These are phyloP conservation scores for Elongisporangium senticosum DNA, from an alignment of 352 stramenopile genomes.

Conservation along the genomic window DNA sequence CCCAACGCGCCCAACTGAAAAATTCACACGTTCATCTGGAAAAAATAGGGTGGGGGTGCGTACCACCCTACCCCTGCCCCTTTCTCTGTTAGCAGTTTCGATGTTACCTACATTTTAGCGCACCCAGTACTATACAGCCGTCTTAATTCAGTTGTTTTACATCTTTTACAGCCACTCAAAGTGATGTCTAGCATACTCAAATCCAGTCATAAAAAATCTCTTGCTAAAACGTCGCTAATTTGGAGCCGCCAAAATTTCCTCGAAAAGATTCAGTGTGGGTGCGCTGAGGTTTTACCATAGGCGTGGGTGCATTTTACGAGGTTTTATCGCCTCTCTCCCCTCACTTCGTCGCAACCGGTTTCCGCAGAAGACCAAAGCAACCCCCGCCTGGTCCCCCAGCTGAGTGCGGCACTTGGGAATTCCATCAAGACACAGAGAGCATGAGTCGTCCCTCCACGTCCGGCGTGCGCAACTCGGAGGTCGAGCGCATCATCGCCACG, in stretches of 20 bases:
- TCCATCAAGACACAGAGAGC: conserved; percentile 10
- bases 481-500: conserved; percentile 77
- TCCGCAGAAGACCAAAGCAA: neutral
- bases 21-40: neutral
- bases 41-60: neutral
- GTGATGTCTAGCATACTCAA: neutral
- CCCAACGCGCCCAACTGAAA: neutral
- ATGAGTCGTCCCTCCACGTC: conserved; percentile 38
- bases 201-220: neutral
- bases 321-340: neutral
- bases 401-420: neutral
- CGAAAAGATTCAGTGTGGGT: neutral
- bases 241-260: neutral
- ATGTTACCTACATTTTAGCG: neutral
- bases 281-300: neutral
- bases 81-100: neutral
- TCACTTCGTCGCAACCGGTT: neutral
- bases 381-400: neutral
- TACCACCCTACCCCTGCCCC: neutral
- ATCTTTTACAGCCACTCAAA: neutral
- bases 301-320: neutral
- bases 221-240: neutral
- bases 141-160: neutral
- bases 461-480: conserved; percentile 54
- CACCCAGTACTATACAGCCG: neutral